Evolutionary conservation across 176 grass and related monocot genomes (phyloP), one percentile per base, ranked within the genome.

Genomic region (Musa itinerans): DNA sequence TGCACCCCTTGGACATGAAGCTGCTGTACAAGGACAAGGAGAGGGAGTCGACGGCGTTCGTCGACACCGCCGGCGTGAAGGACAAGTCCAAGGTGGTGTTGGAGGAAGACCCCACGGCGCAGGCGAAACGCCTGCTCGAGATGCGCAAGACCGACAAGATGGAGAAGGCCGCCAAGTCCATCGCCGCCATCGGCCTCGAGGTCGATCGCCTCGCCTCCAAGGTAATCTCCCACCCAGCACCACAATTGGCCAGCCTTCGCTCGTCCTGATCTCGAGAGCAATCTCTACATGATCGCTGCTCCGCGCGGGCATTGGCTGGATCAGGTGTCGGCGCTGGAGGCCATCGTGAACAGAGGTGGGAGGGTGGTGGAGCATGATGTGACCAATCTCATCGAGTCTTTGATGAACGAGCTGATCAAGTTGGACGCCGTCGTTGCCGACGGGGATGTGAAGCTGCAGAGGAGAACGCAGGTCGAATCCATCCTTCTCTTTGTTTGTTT

Each of bases 391-490:
- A 99, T 87, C 11, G 96, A 94, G 78, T 58, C 80, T 77, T 82
- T 99, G 10, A 99, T 99, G 96, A 99, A 87, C 69, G 88, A 99
- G 80, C 82, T 99, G 11, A 84, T 99, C 73, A 92, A 94, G 71
- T 88, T 99, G 54, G 96, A 99, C 78, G 82, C 80, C 81, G 69
- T 92, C 80, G 80, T 79, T 75, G 88, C 90, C 72, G 96, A 99
- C 25, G 91, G 96, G 74, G 96, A 99, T 61, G 86, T 91, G 19
- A 99, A 89, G 88, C 84, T 64, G 75, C 86, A 88, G 79, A 83
- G 80, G 11, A 85, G 73, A 86, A 78, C 82, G 53, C 95, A 94
- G 95, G 95, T 97, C n/a, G 16, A 50, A 52, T 22, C 15, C 1
- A 14, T 24, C 12, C 16, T 10, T 19, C 10, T 9, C 4, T 15